Base-by-base conservation (phyloP, 2,329 filamentous ascomycete genomes). In the Ophiobolus disseminans region DNA sequence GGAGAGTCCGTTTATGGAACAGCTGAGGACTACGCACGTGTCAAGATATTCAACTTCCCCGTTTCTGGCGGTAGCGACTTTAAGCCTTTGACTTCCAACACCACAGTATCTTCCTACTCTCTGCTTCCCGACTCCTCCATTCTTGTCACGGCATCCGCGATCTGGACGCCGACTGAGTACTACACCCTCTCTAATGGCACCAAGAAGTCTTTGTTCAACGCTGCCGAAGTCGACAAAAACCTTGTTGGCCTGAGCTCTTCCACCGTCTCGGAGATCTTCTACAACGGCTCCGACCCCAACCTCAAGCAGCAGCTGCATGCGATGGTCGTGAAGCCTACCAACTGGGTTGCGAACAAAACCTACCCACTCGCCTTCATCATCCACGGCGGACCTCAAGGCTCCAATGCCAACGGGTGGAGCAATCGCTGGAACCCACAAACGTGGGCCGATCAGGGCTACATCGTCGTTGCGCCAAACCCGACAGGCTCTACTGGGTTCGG, bases 401-500 rank as follows among this genome's bases (percentile, higher is more conserved):
- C 88, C 0, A 91, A 88, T 85, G 76, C 70, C 14, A 88, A 94
- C 63, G 78, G 80, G 31, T 95, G 90, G 89, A 88, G 83, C 66
- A 91, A 86, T 3, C 80, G 90, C 20, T 96, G 91, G 91, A 95
- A 95, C 70, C 86, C 87, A 3, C 89, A 89, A 53, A 81, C 91
- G 13, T 95, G 90, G 70, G 90, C 91, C 5, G 90, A 95, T 69
- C 89, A 93, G 73, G 91, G 91, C 34, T 96, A 94, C 67, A 82
- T 95, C 6, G 89, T 88, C 9, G 86, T 96, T 30, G 82, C 86
- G 30, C 89, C 90, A 11, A 96, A 96, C 71, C 89, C 90, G 23
- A 94, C 90, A 0, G 91, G 91, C 13, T 89, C 86, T 58, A 91
- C 89, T n/a, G 88, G 90, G 1, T 96, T 91, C 61, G 91, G 91